A percentile compares a stretch with the other conserved stretches of the same genome.
Conservation (phyloP, 805 yeast genomes). For the Ogataea kodamae region DNA sequence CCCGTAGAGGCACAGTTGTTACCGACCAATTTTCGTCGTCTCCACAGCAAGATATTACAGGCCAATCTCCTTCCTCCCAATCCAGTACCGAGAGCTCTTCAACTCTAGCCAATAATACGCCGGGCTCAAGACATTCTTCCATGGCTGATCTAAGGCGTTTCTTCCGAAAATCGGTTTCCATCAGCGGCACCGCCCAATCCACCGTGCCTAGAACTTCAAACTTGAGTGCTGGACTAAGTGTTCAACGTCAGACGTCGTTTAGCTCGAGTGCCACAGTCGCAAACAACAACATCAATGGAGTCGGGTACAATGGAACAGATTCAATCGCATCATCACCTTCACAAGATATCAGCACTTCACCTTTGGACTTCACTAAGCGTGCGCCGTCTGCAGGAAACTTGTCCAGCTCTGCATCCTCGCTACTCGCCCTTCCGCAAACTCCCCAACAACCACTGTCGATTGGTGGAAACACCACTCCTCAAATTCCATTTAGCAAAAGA, state of each 20-base stretch:
- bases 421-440: conserved; percentile 3
- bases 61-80: conserved; percentile 32
- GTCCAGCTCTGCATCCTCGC: conserved; percentile 10
- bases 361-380: conserved; percentile 18
- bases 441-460: conserved; percentile 25
- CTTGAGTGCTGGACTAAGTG: conserved; percentile 34
- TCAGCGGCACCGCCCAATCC: conserved; percentile 18
- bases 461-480: conserved; percentile 40
- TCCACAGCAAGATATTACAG: conserved; percentile 34
- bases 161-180: conserved; percentile 49
- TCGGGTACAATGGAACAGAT: conserved; percentile 9
- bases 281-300: conserved; percentile 18
- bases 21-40: conserved; percentile 29
- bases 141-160: conserved; percentile 76
- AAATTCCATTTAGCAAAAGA: conserved; percentile 65
- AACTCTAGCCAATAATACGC: conserved; percentile 23
- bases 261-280: conserved; percentile 14
- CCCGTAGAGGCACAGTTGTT: conserved; percentile 39
- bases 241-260: conserved; percentile 27
- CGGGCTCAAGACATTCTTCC: conserved; percentile 63
- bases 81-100: conserved; percentile 27
- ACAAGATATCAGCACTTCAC: conserved; percentile 22
- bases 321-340: conserved; percentile 6
- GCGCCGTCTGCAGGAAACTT: conserved; percentile 13
- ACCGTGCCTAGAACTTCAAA: conserved; percentile 31